Evolutionary conservation across 257 asterid species (phyloP), one percentile per base, ranked within the genome.

Genomic region (Eucommia ulmoides): DNA sequence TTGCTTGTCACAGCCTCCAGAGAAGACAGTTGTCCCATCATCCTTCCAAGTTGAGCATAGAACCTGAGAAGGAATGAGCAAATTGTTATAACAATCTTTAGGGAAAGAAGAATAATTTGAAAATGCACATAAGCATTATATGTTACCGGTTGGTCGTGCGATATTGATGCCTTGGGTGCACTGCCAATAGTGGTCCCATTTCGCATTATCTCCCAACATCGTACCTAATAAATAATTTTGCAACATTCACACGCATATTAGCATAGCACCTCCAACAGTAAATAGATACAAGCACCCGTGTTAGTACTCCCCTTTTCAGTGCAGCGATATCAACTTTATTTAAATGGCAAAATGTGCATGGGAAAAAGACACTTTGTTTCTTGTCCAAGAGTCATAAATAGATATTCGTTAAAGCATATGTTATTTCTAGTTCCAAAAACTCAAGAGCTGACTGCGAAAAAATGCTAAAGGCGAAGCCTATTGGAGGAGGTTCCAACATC

Each of bases 1-100:
- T 74, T 83, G 96, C 65, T 91, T 91, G 74, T 91, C 98, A 70
- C 98, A 91, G 60, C 98, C 94, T 54, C 98, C 98, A 63, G 98
- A 78, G 74, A 91, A 91, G 52, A 91, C 83, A 61, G 98, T 77
- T 16, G 93, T 69, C 38, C 98, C 98, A 63, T 91, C 98, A 68
- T 91, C 94, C 71, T 91, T 91, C 96, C 98, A 91, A 4, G 94
- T 45, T 19, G 98, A 77, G 74, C 98, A 91, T 18, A 91, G 58
- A 60, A 91, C 98, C 98, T 91, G 70, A 35, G 57, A 65, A 66
- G 53, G 44, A 55, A 18, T 42, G 19, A 42, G 7, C n/a, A 53
- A 59, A 58, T 47, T n/a, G 24, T 48, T 49, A 41, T 53, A 20
- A 16, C 50, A 63, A 24, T 25, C 24, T 7, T 54, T 46, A 41